These are phyloP conservation scores for Chytriomyces sp. DNA, from an alignment of 192 early-diverging fungal genomes.

Conservation along the genomic window DNA sequence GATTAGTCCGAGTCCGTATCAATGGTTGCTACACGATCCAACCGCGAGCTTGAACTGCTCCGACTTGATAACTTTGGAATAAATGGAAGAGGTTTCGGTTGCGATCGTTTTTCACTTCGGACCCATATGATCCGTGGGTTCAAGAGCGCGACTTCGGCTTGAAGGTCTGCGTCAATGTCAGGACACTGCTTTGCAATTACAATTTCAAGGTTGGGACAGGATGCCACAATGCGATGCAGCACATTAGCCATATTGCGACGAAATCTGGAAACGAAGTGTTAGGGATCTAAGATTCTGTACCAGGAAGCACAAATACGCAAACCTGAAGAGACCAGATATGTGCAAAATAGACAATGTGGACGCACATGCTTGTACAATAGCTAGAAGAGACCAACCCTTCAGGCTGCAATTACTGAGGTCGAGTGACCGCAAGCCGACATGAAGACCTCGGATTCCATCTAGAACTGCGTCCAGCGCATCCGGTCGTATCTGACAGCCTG, in stretches of 20 bases:
- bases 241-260: not conserved
- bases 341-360: not conserved
- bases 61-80: too few relatives aligned
- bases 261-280: conserved; percentile 7
- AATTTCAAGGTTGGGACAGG: conserved; percentile 1
- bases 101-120: not conserved
- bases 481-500: conserved; percentile 1
- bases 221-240: not conserved
- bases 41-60: too few relatives aligned
- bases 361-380: not conserved
- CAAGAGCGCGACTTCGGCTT: not conserved
- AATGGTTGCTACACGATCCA: too few relatives aligned
- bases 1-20: too few relatives aligned
- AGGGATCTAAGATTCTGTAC: not conserved
- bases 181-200: conserved; percentile 16
- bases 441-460: not conserved
- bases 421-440: not conserved
- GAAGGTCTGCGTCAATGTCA: conserved; percentile 10
- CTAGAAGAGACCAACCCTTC: conserved; percentile 4
- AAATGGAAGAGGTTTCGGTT: too few relatives aligned
- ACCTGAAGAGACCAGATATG: not conserved
- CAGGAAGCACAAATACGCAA: not conserved
- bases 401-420: not conserved
- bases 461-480: not conserved
- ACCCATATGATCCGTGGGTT: not conserved